Conservation (phyloP, 2,329 filamentous ascomycete species). For the Aschersonia sp. region DNA sequence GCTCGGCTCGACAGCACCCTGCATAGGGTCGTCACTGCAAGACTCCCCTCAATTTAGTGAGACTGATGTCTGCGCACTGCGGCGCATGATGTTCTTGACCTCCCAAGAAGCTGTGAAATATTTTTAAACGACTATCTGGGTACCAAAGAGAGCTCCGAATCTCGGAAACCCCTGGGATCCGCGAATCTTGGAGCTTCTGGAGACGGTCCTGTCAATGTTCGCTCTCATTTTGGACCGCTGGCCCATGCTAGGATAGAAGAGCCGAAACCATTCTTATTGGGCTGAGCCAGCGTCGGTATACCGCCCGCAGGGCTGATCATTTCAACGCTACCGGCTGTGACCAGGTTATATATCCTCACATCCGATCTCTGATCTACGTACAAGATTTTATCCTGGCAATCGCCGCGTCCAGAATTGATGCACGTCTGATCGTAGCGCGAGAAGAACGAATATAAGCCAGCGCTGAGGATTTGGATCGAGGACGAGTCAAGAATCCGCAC, state of each 20-base stretch:
- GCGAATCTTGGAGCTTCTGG: too few relatives aligned
- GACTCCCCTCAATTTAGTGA: too few relatives aligned
- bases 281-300: background rate
- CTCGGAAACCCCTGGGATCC: too few relatives aligned
- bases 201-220: too few relatives aligned
- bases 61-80: too few relatives aligned
- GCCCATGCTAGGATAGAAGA: background rate
- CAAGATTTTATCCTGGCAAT: background rate
- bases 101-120: too few relatives aligned
- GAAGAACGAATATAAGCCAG: conserved; percentile 1
- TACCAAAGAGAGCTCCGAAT: too few relatives aligned
- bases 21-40: too few relatives aligned
- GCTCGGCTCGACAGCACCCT: too few relatives aligned
- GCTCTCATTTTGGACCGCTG: background rate
- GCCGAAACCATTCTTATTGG: background rate
- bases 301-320: background rate
- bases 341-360: background rate
- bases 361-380: background rate
- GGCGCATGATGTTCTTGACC: too few relatives aligned
- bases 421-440: background rate
- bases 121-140: too few relatives aligned
- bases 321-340: background rate
- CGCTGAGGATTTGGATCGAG: background rate
- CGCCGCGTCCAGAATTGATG: background rate
- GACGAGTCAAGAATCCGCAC: background rate